Evolutionary conservation across 2,329 filamentous ascomycete species (phyloP).

Genomic region (Pseudogymnoascus sp.): DNA sequence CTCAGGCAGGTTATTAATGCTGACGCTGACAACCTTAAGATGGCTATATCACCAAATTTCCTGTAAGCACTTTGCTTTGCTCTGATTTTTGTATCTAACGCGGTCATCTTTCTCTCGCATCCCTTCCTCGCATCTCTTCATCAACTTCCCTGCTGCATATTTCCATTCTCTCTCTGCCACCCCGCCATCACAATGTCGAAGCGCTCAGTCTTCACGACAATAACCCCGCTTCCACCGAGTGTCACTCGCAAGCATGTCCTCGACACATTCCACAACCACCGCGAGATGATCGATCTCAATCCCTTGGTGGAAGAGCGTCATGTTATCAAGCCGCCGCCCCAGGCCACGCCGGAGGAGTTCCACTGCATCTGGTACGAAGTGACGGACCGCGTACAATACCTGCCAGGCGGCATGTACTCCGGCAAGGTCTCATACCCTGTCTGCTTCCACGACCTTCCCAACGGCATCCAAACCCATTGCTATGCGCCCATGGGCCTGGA

Average conservation of each 20-base stretch:
- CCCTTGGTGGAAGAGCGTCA: conserved; percentile 69
- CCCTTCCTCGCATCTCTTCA: background rate
- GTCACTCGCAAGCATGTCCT: conserved; percentile 65
- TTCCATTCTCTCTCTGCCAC: background rate
- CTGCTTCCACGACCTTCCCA: conserved; percentile 67
- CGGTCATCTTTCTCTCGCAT: background rate
- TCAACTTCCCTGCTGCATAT: background rate
- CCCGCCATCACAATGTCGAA: conserved; percentile 51
- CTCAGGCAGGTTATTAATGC: background rate
- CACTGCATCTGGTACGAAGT: conserved; percentile 70
- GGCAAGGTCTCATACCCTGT: conserved; percentile 70
- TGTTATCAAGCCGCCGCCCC: conserved; percentile 57
- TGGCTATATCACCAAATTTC: conserved; percentile 1
- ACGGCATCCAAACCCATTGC: conserved; percentile 72
- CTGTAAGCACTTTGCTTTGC: background rate
- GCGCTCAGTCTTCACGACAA: conserved; percentile 64
- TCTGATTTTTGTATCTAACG: conserved; percentile 16
- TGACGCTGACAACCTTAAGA: conserved; percentile 2
- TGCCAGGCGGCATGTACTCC: conserved; percentile 56
- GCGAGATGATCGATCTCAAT: conserved; percentile 81
- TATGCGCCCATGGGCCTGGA: conserved; percentile 77
- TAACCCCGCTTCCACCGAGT: conserved; percentile 65
- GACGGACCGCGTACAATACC: conserved; percentile 68
- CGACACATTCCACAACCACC: conserved; percentile 68
- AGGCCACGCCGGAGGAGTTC: conserved; percentile 63